Conservation (phyloP, 192 early-diverging fungal genomes). For the Coemansia aciculifera region DNA sequence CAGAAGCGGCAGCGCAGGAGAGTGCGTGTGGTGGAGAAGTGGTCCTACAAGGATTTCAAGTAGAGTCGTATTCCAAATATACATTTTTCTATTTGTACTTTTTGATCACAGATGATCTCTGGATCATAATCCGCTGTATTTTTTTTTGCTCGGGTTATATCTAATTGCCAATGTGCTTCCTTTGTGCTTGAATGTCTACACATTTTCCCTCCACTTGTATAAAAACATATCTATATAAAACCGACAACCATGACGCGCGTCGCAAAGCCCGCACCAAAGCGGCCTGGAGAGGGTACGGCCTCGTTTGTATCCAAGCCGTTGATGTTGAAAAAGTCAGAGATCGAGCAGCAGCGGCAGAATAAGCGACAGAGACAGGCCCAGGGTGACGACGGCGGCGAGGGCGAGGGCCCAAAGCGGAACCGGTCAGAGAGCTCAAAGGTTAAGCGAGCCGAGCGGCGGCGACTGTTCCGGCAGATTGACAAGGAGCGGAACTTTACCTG, state of each 20-base stretch:
- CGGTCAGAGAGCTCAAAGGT: constrained; percentile 24
- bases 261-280: constrained; percentile 59
- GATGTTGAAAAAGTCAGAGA: constrained; percentile 53
- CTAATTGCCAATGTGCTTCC: too few species aligned
- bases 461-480: constrained; percentile 25
- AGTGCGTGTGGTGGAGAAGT: constrained; percentile 45
- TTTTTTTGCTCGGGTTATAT: not conserved
- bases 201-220: not conserved
- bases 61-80: constrained; percentile 5
- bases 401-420: constrained; percentile 14
- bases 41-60: constrained; percentile 51
- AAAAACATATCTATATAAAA: not conserved
- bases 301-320: constrained; percentile 54
- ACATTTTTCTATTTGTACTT: too few species aligned
- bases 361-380: constrained; percentile 14
- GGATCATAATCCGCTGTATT: constrained; percentile 5
- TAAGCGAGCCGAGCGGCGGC: constrained; percentile 39
- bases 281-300: constrained; percentile 52
- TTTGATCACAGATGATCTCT: not conserved
- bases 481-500: constrained; percentile 60
- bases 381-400: not conserved
- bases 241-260: constrained; percentile 56
- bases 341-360: constrained; percentile 26
- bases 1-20: constrained; percentile 13
- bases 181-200: not conserved